phyloP scores from a whole-genome alignment of 768 basidiomycete genomes.

The Boletus rubroflammeus region DNA sequence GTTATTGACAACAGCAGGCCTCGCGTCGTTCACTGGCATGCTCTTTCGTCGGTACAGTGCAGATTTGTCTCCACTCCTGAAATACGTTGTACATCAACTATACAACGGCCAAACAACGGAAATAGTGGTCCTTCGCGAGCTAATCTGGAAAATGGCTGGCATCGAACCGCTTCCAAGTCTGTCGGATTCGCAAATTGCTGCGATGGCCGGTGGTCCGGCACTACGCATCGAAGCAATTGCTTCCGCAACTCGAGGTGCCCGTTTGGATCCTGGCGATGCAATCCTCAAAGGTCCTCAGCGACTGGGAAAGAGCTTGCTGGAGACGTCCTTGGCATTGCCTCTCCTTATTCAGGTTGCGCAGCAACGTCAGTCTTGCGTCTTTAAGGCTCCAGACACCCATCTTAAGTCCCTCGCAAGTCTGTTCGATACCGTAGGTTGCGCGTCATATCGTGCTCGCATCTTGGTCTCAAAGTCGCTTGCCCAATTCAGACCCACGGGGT shows the following conservation, averaged over 20 bases:
- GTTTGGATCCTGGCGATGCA: constrained; percentile 63
- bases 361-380: constrained; percentile 83
- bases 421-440: constrained; percentile 76
- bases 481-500: constrained; percentile 79
- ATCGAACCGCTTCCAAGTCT: constrained; percentile 88
- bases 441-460: constrained; percentile 11
- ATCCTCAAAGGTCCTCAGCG: constrained; percentile 63
- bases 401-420: constrained; percentile 83
- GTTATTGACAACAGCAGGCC: constrained; percentile 48
- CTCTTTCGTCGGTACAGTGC: constrained; percentile 84
- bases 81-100: constrained; percentile 89
- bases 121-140: constrained; percentile 85
- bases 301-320: constrained; percentile 61
- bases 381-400: constrained; percentile 67
- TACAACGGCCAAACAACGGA: constrained; percentile 81
- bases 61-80: constrained; percentile 78
- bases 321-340: constrained; percentile 76
- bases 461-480: constrained; percentile 21
- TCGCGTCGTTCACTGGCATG: constrained; percentile 91
- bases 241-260: constrained; percentile 71
- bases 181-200: constrained; percentile 81
- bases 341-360: constrained; percentile 90
- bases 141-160: constrained; percentile 94
- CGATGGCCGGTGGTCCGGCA: constrained; percentile 87
- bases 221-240: constrained; percentile 87